These are phyloP conservation scores for Brassica hybrid DNA, from an alignment of 441 rosid species.

Conservation along the genomic window DNA sequence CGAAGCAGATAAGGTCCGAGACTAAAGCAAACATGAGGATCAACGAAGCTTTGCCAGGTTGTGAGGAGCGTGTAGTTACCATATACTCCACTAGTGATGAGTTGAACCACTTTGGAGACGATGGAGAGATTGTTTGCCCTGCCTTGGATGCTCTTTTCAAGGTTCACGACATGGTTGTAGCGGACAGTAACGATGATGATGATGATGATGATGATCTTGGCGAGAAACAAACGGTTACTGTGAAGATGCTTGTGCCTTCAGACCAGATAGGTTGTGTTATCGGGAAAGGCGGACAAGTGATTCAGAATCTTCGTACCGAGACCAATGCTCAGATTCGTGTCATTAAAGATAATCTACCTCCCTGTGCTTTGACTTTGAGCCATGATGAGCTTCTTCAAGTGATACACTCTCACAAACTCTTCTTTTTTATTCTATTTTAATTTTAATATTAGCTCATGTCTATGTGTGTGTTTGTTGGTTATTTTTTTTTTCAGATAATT, in stretches of 20 bases:
- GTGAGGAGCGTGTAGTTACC: conserved; percentile 70
- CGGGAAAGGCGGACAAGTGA: conserved; percentile 80
- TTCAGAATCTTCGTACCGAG: conserved; percentile 66
- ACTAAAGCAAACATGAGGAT: conserved; percentile 69
- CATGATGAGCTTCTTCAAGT: conserved; percentile 66
- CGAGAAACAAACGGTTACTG: conserved; percentile 54
- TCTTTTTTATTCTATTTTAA: background rate
- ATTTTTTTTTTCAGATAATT: conserved; percentile 46
- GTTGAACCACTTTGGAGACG: conserved; percentile 53
- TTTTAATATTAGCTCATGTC: background rate
- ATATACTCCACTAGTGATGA: conserved; percentile 65
- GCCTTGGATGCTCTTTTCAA: conserved; percentile 76
- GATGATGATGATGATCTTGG: conserved; percentile 48
- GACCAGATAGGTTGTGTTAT: conserved; percentile 83
- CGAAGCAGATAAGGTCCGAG: conserved; percentile 70
- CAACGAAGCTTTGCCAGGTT: conserved; percentile 61
- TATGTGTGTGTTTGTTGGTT: background rate
- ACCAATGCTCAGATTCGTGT: conserved; percentile 75
- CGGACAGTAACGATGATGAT: conserved; percentile 15
- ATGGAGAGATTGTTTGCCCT: conserved; percentile 65
- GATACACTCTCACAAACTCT: background rate
- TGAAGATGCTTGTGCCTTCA: conserved; percentile 73
- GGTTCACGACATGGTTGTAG: conserved; percentile 61
- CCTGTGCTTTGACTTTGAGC: conserved; percentile 54
- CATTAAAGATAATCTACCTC: conserved; percentile 62